Percentiles rank a stretch among this genome's conserved stretches.
These are phyloP conservation scores for Amanita phalloides DNA, from an alignment of 768 basidiomycete genomes.

Conservation along the genomic window DNA sequence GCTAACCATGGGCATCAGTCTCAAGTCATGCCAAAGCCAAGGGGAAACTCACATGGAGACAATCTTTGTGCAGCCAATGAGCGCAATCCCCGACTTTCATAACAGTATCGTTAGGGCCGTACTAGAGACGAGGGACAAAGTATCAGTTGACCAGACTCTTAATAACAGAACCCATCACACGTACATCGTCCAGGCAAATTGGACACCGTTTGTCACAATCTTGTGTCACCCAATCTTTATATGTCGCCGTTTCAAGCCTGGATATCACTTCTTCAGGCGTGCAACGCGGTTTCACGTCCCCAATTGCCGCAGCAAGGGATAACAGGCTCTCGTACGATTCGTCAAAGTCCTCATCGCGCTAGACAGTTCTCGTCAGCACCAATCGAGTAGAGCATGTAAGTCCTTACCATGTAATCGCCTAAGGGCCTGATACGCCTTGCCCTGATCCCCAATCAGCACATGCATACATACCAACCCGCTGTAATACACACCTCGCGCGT, in stretches of 20 bases:
- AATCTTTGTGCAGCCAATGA: slow-evolving; percentile 75
- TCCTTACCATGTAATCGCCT: slow-evolving; percentile 45
- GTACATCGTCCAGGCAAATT: slow-evolving; percentile 38
- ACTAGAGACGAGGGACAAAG: slow-evolving; percentile 14
- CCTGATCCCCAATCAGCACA: background rate
- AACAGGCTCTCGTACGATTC: slow-evolving; percentile 64
- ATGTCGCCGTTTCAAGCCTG: slow-evolving; percentile 46
- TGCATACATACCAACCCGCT: background rate
- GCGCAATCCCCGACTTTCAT: slow-evolving; percentile 59
- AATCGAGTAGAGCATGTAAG: background rate
- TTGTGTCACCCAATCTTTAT: slow-evolving; percentile 55
- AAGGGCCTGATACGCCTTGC: slow-evolving; percentile 12
- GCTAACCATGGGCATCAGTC: slow-evolving; percentile 24
- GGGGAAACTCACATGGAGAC: slow-evolving; percentile 48
- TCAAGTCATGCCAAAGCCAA: background rate
- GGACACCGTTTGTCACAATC: slow-evolving; percentile 71
- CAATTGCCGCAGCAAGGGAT: slow-evolving; percentile 44
- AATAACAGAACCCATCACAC: background rate
- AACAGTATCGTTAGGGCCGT: slow-evolving; percentile 47
- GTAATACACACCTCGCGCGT: slow-evolving; percentile 3
- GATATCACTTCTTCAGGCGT: slow-evolving; percentile 54
- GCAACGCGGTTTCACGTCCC: slow-evolving; percentile 57
- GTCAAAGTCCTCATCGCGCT: slow-evolving; percentile 74
- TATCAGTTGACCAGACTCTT: background rate
- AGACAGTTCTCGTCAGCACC: slow-evolving; percentile 6